Conservation (phyloP, 106 monocot species). For the Allium sativum region DNA sequence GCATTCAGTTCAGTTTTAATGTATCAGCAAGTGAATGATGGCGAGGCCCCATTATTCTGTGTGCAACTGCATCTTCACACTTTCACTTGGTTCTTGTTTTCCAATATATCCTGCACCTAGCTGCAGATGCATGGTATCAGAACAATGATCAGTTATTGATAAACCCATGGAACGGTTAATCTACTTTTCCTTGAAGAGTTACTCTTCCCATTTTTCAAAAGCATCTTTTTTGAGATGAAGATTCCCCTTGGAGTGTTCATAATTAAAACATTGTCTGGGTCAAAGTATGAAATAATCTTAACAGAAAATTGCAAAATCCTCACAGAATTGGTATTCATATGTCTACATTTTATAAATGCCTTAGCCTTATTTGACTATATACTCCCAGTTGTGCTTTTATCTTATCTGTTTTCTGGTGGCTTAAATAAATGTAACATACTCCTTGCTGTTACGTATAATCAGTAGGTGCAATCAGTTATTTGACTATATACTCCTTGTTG, state of each 20-base stretch:
- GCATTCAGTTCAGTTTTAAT: constrained; percentile 44
- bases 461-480: too few species aligned
- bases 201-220: constrained; percentile 38
- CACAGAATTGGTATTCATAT: too few species aligned
- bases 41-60: constrained; percentile 46
- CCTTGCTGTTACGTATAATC: too few species aligned
- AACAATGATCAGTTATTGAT: constrained; percentile 6
- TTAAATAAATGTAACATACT: too few species aligned
- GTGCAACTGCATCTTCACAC: constrained; percentile 45
- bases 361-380: too few species aligned
- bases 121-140: constrained; percentile 29
- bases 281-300: too few species aligned
- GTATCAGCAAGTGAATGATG: constrained; percentile 43
- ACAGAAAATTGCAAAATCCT: too few species aligned
- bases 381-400: too few species aligned
- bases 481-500: too few species aligned
- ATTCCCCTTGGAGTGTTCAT: constrained; percentile 66
- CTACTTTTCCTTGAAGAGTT: constrained; percentile 46
- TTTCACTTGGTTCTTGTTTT: constrained; percentile 38
- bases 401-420: too few species aligned
- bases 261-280: constrained; percentile 75
- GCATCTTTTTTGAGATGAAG: constrained; percentile 65
- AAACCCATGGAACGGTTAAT: constrained; percentile 23
- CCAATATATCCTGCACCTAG: constrained; percentile 45
- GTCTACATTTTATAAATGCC: too few species aligned